These are phyloP conservation scores for Zostera marina DNA, from an alignment of 116 monocot species.

Conservation along the genomic window DNA sequence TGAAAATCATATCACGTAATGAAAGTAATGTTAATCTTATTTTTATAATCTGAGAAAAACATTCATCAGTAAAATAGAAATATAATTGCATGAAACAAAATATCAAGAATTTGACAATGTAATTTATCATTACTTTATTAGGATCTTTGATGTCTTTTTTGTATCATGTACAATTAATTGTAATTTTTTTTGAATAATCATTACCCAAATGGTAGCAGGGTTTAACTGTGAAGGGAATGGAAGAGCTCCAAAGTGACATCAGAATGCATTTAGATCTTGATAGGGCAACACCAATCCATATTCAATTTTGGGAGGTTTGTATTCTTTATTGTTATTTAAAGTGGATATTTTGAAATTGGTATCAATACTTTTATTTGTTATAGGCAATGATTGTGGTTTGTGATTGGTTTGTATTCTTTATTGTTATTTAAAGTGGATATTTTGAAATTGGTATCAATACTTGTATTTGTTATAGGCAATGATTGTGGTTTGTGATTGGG, in stretches of 20 bases:
- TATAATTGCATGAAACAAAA: no score
- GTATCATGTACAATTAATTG: background rate
- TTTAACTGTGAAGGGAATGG: slow-evolving; percentile 75
- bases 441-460: background rate
- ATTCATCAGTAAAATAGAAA: no score
- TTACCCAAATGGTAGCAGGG: slow-evolving; percentile 27
- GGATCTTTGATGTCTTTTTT: background rate
- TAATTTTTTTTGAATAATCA: background rate
- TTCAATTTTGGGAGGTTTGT: slow-evolving; percentile 81
- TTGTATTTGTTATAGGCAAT: slow-evolving; percentile 32
- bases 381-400: slow-evolving; percentile 84
- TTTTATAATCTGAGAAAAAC: no score
- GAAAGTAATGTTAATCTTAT: no score
- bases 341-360: background rate
- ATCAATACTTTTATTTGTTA: background rate
- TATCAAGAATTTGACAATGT: background rate
- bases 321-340: background rate
- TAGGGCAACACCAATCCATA: slow-evolving; percentile 49
- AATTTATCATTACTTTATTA: no score
- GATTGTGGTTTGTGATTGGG: slow-evolving; percentile 88
- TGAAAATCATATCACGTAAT: background rate
- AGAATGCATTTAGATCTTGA: slow-evolving; percentile 90
- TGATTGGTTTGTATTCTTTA: slow-evolving; percentile 28
- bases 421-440: background rate
- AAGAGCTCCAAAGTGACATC: slow-evolving; percentile 81